Evolutionary conservation across 345 rosid genomes (phyloP).

Genomic region (Moricandia moricandioides): DNA sequence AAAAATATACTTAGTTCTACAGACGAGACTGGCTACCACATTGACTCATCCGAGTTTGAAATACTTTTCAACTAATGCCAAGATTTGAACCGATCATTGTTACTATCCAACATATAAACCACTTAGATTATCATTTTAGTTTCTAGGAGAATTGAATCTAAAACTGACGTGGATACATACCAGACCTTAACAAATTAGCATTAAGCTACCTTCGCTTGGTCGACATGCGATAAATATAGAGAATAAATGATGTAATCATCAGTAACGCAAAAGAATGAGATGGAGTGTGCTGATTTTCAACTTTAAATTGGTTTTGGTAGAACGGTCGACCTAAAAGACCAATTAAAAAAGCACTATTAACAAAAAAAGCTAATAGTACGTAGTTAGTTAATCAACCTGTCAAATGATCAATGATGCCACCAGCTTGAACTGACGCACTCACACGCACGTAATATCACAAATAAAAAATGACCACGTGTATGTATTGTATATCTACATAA

Average conservation of each 20-base stretch:
- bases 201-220: too few species aligned
- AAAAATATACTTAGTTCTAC: too few species aligned
- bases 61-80: too few species aligned
- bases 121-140: too few species aligned
- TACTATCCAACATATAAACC: too few species aligned
- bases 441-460: neutral
- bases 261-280: neutral
- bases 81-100: too few species aligned
- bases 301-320: conserved; percentile 15
- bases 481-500: neutral
- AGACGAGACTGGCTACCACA: too few species aligned
- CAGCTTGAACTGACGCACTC: neutral
- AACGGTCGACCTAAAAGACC: conserved; percentile 14
- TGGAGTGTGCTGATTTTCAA: neutral
- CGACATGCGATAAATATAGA: neutral
- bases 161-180: too few species aligned
- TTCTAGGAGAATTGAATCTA: too few species aligned
- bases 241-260: neutral
- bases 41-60: too few species aligned
- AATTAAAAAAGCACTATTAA: neutral
- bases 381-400: conserved; percentile 21
- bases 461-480: neutral
- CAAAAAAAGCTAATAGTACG: neutral
- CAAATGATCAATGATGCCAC: conserved; percentile 1
- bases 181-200: too few species aligned